Percentiles rank a stretch among this genome's conserved stretches.
Evolutionary conservation across 176 grass and related monocot species (phyloP).

Genomic region (Zea luxurians): DNA sequence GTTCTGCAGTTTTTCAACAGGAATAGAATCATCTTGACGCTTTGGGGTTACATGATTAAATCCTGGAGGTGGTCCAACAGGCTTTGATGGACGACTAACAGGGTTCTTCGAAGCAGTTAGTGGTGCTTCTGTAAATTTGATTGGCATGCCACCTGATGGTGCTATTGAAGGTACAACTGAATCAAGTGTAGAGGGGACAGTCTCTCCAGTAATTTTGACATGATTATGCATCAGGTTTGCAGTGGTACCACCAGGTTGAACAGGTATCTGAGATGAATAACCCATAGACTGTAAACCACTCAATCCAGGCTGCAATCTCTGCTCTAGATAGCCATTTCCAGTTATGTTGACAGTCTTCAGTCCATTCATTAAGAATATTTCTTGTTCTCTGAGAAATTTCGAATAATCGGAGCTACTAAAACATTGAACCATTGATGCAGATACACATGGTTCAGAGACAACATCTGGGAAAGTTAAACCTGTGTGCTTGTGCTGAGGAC

Average conservation of each 20-base stretch:
- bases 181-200: constrained; percentile 50
- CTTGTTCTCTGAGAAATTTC: constrained; percentile 52
- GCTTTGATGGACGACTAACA: constrained; percentile 75
- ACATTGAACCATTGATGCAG: constrained; percentile 37
- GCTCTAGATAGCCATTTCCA: constrained; percentile 62
- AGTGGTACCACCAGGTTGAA: constrained; percentile 38
- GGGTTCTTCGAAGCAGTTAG: constrained; percentile 56
- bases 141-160: constrained; percentile 40
- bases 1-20: constrained; percentile 35
- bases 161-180: constrained; percentile 45
- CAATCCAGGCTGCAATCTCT: constrained; percentile 42
- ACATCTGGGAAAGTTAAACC: constrained; percentile 40
- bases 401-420: constrained; percentile 39
- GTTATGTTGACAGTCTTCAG: constrained; percentile 58
- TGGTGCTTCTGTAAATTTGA: constrained; percentile 45
- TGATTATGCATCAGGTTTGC: constrained; percentile 36
- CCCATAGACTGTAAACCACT: constrained; percentile 46
- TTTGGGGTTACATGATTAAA: constrained; percentile 60
- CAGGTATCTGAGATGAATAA: constrained; percentile 39
- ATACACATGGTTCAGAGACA: constrained; percentile 28
- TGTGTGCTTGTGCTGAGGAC: constrained; percentile 43
- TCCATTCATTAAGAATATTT: constrained; percentile 48
- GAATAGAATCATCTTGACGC: constrained; percentile 55
- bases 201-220: constrained; percentile 44
- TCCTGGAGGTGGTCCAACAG: constrained; percentile 77